phyloP scores from a whole-genome alignment of 148 eudicot genomes.

The Chenopodium berlandieri region DNA sequence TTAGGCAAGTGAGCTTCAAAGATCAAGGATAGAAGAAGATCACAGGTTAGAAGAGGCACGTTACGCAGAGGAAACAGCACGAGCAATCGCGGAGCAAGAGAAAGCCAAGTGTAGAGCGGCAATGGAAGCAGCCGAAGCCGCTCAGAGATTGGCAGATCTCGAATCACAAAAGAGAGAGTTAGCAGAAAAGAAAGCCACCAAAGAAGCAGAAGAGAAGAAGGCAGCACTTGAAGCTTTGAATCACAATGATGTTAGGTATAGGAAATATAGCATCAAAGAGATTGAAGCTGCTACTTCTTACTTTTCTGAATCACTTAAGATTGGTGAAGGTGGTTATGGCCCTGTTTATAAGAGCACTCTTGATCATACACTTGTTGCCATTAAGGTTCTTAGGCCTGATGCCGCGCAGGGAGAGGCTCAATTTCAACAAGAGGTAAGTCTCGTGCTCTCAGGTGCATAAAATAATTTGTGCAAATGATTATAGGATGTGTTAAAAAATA shows the following conservation, averaged over 20 bases:
- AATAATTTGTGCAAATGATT: no score
- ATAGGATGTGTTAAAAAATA: no score
- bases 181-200: constrained; percentile 48
- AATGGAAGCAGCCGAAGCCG: constrained; percentile 73
- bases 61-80: constrained; percentile 59
- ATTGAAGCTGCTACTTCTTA: constrained; percentile 62
- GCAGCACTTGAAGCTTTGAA: constrained; percentile 31
- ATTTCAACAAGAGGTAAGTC: constrained; percentile 67
- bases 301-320: constrained; percentile 50
- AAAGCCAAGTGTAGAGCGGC: constrained; percentile 63
- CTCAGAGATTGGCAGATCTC: constrained; percentile 61
- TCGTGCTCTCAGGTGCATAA: background rate
- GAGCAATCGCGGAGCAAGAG: constrained; percentile 58
- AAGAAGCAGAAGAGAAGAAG: constrained; percentile 45
- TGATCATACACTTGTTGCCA: constrained; percentile 70
- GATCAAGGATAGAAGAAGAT: constrained; percentile 54
- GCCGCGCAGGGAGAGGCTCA: constrained; percentile 83
- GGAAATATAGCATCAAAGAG: constrained; percentile 60
- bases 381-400: constrained; percentile 75
- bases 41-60: constrained; percentile 46
- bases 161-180: constrained; percentile 57
- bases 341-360: constrained; percentile 64
- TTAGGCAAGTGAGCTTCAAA: constrained; percentile 67
- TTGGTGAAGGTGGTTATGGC: constrained; percentile 91
- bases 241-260: constrained; percentile 45